Evolutionary conservation across 163 green algal species (phyloP).

Genomic region (Volvox carteri): DNA sequence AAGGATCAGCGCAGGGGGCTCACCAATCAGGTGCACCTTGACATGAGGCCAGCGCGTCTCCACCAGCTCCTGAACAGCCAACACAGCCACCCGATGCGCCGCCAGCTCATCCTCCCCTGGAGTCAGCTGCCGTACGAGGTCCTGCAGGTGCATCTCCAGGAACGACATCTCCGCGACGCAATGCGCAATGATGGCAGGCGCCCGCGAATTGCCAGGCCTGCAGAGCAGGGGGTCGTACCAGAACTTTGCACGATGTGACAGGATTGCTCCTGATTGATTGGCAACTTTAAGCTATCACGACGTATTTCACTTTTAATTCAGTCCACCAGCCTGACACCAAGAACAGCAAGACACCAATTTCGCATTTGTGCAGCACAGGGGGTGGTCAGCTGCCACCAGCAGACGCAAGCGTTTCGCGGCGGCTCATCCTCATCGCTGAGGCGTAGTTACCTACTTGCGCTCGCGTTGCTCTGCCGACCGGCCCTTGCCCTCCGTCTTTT

Average conservation of each 20-base stretch:
- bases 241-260: no score
- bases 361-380: no score
- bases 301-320: no score
- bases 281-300: no score
- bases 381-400: no score
- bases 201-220: slow-evolving; percentile 40
- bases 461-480: slow-evolving; percentile 9
- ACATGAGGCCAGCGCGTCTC: slow-evolving; percentile 64
- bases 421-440: no score
- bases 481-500: slow-evolving; percentile 2
- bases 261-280: no score
- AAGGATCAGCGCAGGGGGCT: no score
- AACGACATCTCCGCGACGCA: neutral
- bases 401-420: no score
- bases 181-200: slow-evolving; percentile 6
- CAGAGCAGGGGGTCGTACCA: neutral
- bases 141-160: slow-evolving; percentile 52
- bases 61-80: slow-evolving; percentile 52
- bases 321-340: no score
- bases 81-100: slow-evolving; percentile 51
- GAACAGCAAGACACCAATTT: no score
- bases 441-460: slow-evolving; percentile 41
- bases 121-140: slow-evolving; percentile 50
- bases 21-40: slow-evolving; percentile 63
- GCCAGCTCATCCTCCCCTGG: slow-evolving; percentile 51